Percentiles rank a stretch among this genome's conserved stretches.
phyloP scores from a whole-genome alignment of 164 flowering plant genomes.

The Echeveria elegans region DNA sequence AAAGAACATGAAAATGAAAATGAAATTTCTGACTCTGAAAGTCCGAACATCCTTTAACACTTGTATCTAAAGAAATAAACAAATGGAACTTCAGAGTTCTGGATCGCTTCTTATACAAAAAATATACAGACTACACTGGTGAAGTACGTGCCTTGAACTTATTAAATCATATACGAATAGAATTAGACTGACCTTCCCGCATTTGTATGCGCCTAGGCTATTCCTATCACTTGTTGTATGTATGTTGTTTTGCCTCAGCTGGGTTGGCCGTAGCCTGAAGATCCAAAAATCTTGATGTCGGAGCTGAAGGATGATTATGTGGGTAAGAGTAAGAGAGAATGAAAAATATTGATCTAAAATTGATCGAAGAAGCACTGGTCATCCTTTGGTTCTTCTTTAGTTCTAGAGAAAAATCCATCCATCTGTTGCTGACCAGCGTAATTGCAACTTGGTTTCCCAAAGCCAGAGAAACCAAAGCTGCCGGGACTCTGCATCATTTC shows the following conservation, averaged over 20 bases:
- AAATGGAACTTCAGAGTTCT: too few species aligned
- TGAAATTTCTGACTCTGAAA: too few species aligned
- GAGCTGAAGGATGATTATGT: neutral
- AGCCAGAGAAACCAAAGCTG: slow-evolving; percentile 23
- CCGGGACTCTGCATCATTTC: slow-evolving; percentile 40
- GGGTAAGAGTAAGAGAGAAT: neutral
- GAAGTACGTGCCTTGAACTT: too few species aligned
- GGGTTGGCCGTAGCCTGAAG: neutral
- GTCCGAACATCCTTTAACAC: too few species aligned
- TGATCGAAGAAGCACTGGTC: slow-evolving; percentile 7
- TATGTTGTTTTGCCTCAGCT: neutral
- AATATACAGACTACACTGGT: too few species aligned
- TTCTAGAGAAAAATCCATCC: neutral
- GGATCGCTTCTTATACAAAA: too few species aligned
- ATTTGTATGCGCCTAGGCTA: neutral
- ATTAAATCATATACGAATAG: too few species aligned
- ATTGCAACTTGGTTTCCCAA: slow-evolving; percentile 7
- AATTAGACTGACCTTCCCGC: too few species aligned
- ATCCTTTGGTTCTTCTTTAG: slow-evolving; percentile 10
- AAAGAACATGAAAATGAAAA: too few species aligned
- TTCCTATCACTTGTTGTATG: neutral
- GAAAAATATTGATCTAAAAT: neutral
- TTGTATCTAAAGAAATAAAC: too few species aligned
- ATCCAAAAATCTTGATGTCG: neutral
- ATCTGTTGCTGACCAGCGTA: neutral